Conservation (phyloP, 768 basidiomycete species). For the Chalciporus piperatus region DNA sequence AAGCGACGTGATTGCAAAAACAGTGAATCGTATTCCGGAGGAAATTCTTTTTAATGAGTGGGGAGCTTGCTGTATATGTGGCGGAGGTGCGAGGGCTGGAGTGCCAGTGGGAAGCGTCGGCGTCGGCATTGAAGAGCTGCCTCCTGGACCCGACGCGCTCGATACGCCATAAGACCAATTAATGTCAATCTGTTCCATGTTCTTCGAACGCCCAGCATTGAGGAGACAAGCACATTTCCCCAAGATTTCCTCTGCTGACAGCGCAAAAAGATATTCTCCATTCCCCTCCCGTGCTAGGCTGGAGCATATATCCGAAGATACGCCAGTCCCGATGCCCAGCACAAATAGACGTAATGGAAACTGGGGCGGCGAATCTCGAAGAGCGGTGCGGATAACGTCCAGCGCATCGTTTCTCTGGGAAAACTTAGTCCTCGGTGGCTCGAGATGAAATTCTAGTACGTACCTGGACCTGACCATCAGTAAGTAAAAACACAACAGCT, state of each 20-base stretch:
- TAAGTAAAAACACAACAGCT: conserved; percentile 54
- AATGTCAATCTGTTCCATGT: conserved; percentile 43
- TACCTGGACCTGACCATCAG: conserved; percentile 49
- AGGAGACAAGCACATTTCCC: conserved; percentile 50
- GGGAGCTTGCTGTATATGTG: conserved; percentile 34
- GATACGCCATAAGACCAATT: conserved; percentile 43
- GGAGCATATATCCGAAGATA: conserved; percentile 51
- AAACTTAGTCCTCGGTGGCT: not conserved
- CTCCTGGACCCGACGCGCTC: not conserved
- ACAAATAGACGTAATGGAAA: conserved; percentile 50
- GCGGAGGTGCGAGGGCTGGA: conserved; percentile 34
- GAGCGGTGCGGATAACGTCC: conserved; percentile 27
- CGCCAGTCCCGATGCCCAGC: conserved; percentile 52
- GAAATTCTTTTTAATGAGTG: conserved; percentile 30
- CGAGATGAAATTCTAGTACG: not conserved
- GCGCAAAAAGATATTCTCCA: conserved; percentile 48
- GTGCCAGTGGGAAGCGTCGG: conserved; percentile 10
- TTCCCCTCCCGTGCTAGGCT: conserved; percentile 53
- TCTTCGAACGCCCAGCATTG: conserved; percentile 47
- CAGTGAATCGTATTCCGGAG: conserved; percentile 33
- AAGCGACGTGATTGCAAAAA: conserved; percentile 31
- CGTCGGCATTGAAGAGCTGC: conserved; percentile 14
- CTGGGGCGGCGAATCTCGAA: conserved; percentile 26
- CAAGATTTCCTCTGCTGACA: conserved; percentile 42
- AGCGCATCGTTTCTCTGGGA: conserved; percentile 16